Conservation (phyloP, 2,329 filamentous ascomycete genomes). For the Drechslerella stenobrocha region DNA sequence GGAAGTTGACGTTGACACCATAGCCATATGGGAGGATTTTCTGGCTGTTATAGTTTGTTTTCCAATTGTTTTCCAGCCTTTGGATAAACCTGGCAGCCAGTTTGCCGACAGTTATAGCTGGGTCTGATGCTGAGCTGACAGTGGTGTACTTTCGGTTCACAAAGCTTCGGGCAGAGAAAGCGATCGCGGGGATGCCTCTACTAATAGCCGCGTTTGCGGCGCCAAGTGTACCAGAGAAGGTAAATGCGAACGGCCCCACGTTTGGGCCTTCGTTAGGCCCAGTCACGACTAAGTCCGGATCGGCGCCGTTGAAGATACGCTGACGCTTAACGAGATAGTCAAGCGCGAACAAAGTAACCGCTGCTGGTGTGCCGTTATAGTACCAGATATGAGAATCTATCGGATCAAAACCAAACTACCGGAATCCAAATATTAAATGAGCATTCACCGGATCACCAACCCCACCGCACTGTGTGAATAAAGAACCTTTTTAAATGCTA, state of each 20-base stretch:
- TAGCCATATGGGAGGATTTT: constrained; percentile 60
- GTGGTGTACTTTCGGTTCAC: constrained; percentile 58
- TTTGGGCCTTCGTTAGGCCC: constrained; percentile 65
- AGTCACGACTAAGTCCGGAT: constrained; percentile 62
- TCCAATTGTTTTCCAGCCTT: constrained; percentile 57
- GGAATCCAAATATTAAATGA: background rate
- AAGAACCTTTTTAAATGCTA: no score
- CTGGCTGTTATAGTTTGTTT: constrained; percentile 48
- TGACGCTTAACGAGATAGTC: constrained; percentile 61
- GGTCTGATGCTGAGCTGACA: constrained; percentile 57
- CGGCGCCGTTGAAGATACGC: constrained; percentile 58
- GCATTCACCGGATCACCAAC: no score
- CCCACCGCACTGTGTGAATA: no score
- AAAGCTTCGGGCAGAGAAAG: constrained; percentile 58
- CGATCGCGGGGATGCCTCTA: constrained; percentile 61
- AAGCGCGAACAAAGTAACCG: constrained; percentile 63
- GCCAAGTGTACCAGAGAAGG: constrained; percentile 60
- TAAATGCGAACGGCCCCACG: constrained; percentile 62
- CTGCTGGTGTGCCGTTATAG: constrained; percentile 64
- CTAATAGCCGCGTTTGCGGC: constrained; percentile 61
- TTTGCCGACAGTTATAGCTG: constrained; percentile 58
- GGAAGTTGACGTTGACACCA: constrained; percentile 62
- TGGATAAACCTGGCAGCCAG: constrained; percentile 58
- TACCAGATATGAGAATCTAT: constrained; percentile 64
- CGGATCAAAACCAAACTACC: constrained; percentile 59